phyloP scores from a whole-genome alignment of 768 basidiomycete genomes.

The Termitomyces sp. region DNA sequence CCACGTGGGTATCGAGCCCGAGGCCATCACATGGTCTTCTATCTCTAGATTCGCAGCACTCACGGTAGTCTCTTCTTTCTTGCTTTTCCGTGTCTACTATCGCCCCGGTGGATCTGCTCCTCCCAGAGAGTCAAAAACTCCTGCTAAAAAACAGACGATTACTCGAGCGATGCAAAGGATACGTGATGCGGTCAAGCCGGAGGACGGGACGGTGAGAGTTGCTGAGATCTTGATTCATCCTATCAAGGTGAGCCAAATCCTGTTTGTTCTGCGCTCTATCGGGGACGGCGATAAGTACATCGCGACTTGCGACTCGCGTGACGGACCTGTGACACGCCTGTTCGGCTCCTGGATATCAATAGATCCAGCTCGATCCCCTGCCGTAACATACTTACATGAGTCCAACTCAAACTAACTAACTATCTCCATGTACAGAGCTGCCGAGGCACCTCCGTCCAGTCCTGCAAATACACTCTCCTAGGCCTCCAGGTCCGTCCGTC shows the following conservation, averaged over 20 bases:
- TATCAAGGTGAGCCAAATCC: constrained; percentile 47
- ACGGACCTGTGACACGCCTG: background rate
- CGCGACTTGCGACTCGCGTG: background rate
- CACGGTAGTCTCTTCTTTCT: constrained; percentile 3
- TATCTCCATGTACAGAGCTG: constrained; percentile 52
- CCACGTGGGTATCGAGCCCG: constrained; percentile 1
- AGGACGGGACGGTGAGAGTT: constrained; percentile 36
- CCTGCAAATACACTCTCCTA: constrained; percentile 51
- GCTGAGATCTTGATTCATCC: constrained; percentile 63
- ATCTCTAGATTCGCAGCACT: background rate
- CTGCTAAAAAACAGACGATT: background rate
- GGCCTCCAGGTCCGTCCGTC: constrained; percentile 56
- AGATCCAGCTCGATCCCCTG: background rate
- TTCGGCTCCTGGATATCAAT: background rate
- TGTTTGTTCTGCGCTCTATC: background rate
- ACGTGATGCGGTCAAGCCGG: constrained; percentile 8
- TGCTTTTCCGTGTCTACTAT: constrained; percentile 8
- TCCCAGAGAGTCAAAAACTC: background rate
- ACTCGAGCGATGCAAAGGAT: constrained; percentile 4
- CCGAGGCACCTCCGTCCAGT: constrained; percentile 57
- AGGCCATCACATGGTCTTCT: constrained; percentile 10
- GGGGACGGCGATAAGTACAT: too few species aligned
- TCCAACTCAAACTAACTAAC: background rate
- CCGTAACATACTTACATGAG: background rate
- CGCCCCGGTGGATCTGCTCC: background rate